phyloP scores from a whole-genome alignment of 139 green algal species.

The Limnomonas spitsbergensis region DNA sequence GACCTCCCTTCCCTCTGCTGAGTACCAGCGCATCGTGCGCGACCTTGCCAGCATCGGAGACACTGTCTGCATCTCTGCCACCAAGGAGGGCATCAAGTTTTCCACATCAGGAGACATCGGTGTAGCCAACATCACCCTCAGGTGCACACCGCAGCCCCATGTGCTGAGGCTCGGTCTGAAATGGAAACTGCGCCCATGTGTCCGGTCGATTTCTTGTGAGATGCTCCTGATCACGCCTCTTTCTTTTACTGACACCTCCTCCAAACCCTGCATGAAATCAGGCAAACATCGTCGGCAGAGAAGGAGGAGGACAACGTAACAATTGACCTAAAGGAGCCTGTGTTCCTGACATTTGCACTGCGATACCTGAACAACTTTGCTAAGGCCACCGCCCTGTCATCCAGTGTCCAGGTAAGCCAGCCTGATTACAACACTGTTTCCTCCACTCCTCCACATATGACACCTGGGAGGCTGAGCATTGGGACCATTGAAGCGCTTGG shows the following conservation, averaged over 20 bases:
- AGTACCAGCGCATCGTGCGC: conserved; percentile 90
- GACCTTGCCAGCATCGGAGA: conserved; percentile 83
- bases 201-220: too few relatives aligned
- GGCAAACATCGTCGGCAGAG: conserved; percentile 33
- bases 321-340: conserved; percentile 93
- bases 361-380: conserved; percentile 97
- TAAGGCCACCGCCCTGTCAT: conserved; percentile 63
- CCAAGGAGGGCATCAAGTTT: conserved; percentile 98
- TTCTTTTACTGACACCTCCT: too few relatives aligned
- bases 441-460: not conserved
- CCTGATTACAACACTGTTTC: too few relatives aligned
- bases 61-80: conserved; percentile 52
- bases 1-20: conserved; percentile 79
- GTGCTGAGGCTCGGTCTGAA: too few relatives aligned
- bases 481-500: too few relatives aligned
- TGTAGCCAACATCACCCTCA: conserved; percentile 89
- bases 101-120: conserved; percentile 92
- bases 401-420: conserved; percentile 4
- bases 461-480: not conserved
- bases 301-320: conserved; percentile 78
- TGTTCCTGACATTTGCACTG: conserved; percentile 92
- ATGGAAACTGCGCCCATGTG: too few relatives aligned
- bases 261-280: too few relatives aligned
- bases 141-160: conserved; percentile 10
- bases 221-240: too few relatives aligned